Conservation (phyloP, 2,329 filamentous ascomycete species). For the Cordyceps cateniannulata region DNA sequence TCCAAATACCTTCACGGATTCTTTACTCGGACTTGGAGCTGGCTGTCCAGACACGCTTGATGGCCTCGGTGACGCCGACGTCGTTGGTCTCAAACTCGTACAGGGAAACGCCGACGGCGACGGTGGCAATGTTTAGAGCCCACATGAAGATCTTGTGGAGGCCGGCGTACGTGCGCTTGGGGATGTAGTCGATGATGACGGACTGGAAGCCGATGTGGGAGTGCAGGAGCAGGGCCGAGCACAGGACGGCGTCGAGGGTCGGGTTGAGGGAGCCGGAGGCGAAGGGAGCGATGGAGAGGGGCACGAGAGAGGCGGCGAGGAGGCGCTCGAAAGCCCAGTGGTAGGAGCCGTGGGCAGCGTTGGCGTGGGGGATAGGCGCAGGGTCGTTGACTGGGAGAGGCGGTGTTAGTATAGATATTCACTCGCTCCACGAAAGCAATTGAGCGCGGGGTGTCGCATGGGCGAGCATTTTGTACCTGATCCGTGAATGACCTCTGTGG, state of each 20-base stretch:
- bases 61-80: constrained; percentile 82
- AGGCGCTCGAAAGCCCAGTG: constrained; percentile 97
- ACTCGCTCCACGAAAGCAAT: not conserved
- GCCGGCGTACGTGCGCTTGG: constrained; percentile 61
- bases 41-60: constrained; percentile 86
- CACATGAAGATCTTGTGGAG: constrained; percentile 64
- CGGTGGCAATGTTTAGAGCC: constrained; percentile 71
- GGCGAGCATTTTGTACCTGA: constrained; percentile 48
- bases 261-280: constrained; percentile 89
- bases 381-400: constrained; percentile 70
- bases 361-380: constrained; percentile 63
- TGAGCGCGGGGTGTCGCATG: not conserved
- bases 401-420: constrained; percentile 3
- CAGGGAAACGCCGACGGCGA: constrained; percentile 76
- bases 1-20: not conserved
- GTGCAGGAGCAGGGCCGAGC: constrained; percentile 78
- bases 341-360: constrained; percentile 84
- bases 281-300: constrained; percentile 85
- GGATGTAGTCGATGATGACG: constrained; percentile 87
- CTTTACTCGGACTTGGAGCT: constrained; percentile 28
- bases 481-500: constrained; percentile 67
- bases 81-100: constrained; percentile 99
- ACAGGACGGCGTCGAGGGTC: constrained; percentile 76
- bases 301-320: constrained; percentile 73
- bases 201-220: constrained; percentile 94